Base-by-base conservation (phyloP, 2,329 filamentous ascomycete species). In the Sporothrix euskadiensis region DNA sequence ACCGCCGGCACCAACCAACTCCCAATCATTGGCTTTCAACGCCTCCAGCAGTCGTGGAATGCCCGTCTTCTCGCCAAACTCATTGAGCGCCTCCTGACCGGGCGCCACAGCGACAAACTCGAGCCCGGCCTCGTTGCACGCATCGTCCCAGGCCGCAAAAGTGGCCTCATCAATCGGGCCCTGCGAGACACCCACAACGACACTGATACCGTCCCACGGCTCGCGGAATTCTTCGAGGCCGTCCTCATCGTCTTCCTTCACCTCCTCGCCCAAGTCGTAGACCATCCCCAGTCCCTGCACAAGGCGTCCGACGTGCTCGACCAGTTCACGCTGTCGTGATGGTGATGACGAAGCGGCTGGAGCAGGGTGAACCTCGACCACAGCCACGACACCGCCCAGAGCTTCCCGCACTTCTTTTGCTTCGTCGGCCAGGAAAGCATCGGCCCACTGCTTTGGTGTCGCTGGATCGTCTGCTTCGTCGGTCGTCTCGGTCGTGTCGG, bases 11-110 rank as follows among this genome's bases (percentile, higher is more conserved):
- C 35, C 72, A 0, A 9, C 72, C 49, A 61, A 19, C 76, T 71
- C 84, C 90, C 90, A 92, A 79, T 91, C 89, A 78, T 91, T 92
- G 19, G 89, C 83, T 78, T 91, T 86, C 16, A 92, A 80, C 0
- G 89, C 90, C 78, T 92, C 89, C 9, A 84, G 83, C 2, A 88
- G 84, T 10, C 90, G 84, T 0, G 86, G 83, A 52, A 91, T 84
- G 19, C 76, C 77, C 2, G 76, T 77, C 56, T 76, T 77, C 59
- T 78, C 77, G 74, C 89, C 88, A 80, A 86, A 89, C 78, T 90
- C 87, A 77, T 90, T 90, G 74, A 61, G 82, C 78, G 44, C 81
- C 78, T 49, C 80, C 80, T 16, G 79, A 81, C 83, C 66, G 86
- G 71, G 69, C 19, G 73, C 68, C 10, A 78, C 83, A 77, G 89